These are phyloP conservation scores for Wallacemonas sp. DNA, from an alignment of 208 protist genomes.

Conservation along the genomic window DNA sequence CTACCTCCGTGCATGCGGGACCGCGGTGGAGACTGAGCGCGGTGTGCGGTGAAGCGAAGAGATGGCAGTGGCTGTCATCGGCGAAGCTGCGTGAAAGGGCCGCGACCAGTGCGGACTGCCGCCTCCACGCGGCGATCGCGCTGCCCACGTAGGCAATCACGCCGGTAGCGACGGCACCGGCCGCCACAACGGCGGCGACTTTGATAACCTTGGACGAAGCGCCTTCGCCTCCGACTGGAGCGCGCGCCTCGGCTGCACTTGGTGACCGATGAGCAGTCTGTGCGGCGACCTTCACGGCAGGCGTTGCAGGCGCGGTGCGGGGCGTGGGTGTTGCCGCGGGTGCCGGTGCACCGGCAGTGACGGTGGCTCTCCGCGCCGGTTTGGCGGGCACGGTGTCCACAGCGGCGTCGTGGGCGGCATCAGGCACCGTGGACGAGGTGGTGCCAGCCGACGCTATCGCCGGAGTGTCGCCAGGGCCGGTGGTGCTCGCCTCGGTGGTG, in stretches of 20 bases:
- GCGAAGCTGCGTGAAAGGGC: neutral
- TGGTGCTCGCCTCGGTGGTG: neutral
- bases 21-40: conserved; percentile 43
- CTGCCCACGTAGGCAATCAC: conserved; percentile 13
- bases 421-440: neutral
- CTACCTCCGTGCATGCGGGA: conserved; percentile 36
- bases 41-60: conserved; percentile 48
- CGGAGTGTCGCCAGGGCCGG: neutral
- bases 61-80: conserved; percentile 13
- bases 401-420: neutral
- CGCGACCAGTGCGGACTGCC: conserved; percentile 13
- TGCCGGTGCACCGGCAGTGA: no score
- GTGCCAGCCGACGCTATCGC: neutral
- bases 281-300: no score
- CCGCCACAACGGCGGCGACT: conserved; percentile 16
- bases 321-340: no score
- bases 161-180: conserved; percentile 22
- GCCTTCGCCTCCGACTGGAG: neutral
- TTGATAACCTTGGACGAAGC: conserved; percentile 10
- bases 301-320: no score
- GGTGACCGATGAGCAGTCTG: no score
- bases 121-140: conserved; percentile 15
- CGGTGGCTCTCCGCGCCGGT: no score
- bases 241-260: no score
- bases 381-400: neutral